Conservation (phyloP, 192 early-diverging fungal genomes). For the Mortierella hygrophila region DNA sequence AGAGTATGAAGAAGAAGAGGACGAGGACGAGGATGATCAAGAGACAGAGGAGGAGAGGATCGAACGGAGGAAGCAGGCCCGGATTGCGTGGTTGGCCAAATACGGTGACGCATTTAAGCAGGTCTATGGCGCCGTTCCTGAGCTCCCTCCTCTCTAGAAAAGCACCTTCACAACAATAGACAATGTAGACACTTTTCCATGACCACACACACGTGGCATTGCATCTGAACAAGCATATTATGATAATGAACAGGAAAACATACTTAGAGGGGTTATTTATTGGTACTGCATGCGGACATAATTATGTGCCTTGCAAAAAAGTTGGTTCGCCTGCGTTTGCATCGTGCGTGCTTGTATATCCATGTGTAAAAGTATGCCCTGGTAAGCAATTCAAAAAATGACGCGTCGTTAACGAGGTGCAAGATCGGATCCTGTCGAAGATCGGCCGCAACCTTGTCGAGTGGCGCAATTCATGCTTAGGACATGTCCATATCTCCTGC, state of each 20-base stretch:
- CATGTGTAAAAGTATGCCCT: too few species aligned
- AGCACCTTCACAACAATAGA: neutral
- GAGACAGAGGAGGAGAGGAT: conserved; percentile 44
- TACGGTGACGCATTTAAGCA: conserved; percentile 52
- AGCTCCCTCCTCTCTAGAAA: conserved; percentile 40
- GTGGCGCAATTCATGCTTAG: neutral
- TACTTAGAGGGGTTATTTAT: neutral
- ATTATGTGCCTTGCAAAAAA: neutral
- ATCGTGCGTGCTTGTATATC: too few species aligned
- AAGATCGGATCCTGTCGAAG: too few species aligned
- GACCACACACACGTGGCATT: neutral
- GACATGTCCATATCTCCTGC: conserved; percentile 45
- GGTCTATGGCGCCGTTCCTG: conserved; percentile 46
- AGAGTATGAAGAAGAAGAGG: conserved; percentile 16
- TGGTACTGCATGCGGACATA: neutral
- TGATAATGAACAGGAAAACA: neutral
- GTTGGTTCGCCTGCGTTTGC: neutral
- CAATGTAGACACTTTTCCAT: neutral
- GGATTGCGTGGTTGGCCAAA: conserved; percentile 47
- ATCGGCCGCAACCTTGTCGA: too few species aligned
- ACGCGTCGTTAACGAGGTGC: too few species aligned
- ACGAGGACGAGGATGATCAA: conserved; percentile 24
- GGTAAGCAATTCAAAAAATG: too few species aligned
- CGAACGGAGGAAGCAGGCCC: conserved; percentile 29
- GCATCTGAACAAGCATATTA: neutral